These are phyloP conservation scores for Dactylonectria macrodidyma DNA, from an alignment of 2,329 filamentous ascomycete species.

Conservation along the genomic window DNA sequence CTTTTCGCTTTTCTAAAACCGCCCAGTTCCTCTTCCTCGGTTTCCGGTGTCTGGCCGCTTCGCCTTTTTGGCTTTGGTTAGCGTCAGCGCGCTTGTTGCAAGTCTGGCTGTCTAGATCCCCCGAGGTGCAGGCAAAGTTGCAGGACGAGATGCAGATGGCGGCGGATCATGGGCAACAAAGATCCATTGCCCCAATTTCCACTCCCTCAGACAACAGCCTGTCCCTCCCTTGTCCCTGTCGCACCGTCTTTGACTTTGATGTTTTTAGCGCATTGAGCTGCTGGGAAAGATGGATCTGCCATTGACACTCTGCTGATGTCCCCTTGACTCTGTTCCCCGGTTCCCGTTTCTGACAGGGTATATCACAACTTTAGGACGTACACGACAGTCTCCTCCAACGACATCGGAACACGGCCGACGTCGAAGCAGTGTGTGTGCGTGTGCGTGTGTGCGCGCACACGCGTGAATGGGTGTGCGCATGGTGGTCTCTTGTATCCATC, in stretches of 20 bases:
- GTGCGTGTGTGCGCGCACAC: conserved; percentile 13
- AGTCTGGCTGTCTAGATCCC: conserved; percentile 36
- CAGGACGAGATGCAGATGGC: conserved; percentile 39
- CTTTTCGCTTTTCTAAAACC: conserved; percentile 46
- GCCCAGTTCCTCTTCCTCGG: conserved; percentile 10
- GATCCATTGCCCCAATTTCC: conserved; percentile 34
- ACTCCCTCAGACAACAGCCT: conserved; percentile 29
- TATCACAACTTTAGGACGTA: conserved; percentile 29
- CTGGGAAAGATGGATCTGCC: conserved; percentile 25
- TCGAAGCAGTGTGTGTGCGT: conserved; percentile 42
- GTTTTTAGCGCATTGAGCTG: conserved; percentile 15
- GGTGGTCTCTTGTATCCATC: conserved; percentile 47
- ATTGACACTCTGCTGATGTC: conserved; percentile 32
- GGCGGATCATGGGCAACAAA: conserved; percentile 37
- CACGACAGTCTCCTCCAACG: conserved; percentile 30
- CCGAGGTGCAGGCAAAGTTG: conserved; percentile 31
- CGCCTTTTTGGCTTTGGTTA: conserved; percentile 46
- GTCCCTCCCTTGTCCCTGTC: conserved; percentile 25
- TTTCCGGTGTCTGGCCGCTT: conserved; percentile 3
- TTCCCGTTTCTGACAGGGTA: conserved; percentile 31
- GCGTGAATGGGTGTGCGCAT: conserved; percentile 34
- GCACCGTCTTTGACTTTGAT: conserved; percentile 22
- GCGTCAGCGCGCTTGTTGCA: conserved; percentile 52
- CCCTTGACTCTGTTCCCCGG: conserved; percentile 33
- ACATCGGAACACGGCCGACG: conserved; percentile 47